Base-by-base conservation (phyloP, 129 eudicot species). In the Flaveria robusta region DNA sequence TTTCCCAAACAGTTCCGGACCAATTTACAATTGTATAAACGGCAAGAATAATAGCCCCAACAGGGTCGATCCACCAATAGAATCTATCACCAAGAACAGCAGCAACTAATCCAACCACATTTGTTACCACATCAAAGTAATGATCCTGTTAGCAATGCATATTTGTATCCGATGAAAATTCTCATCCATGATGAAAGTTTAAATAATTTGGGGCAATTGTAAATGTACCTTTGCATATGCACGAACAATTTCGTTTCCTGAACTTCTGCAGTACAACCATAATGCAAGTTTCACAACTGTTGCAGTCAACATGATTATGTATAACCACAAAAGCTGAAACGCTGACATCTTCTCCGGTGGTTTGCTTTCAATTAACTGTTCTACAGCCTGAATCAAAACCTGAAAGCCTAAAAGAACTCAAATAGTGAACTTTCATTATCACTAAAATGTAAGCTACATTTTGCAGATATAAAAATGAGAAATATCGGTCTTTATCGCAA, bases 21-120 rank as follows among this genome's bases (percentile, higher is more conserved):
- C 98, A 93, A 29, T 93, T 93, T 65, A 67, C 23, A 63, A 93
- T 93, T 4, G 97, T 93, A 74, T 93, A 93, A 66, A 90, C 37
- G 13, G 98, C 98, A 39, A 93, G 97, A 64, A 87, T 52, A 67
- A 93, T 84, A 54, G 98, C 98, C 45, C 98, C 98, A 58, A 77
- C 72, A 70, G 97, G 98, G 68, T 93, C 98, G 27, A 90, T 75
- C 98, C 98, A 90, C 98, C 98, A 93, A 70, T 83, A 85, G 71
- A 93, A 88, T 78, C 52, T 78, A 75, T 93, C 97, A 3, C 96
- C 98, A 64, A 93, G 91, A 78, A 93, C 83, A 52, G 98, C 98
- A 52, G 98, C 97, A 37, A 85, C 87, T 81, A 93, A 80, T 70
- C 98, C 98, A 22, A 90, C 96, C 42, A 93, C 76, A 29, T 90